phyloP scores from a whole-genome alignment of 2,329 filamentous ascomycete species.

The Claviceps paspali region DNA sequence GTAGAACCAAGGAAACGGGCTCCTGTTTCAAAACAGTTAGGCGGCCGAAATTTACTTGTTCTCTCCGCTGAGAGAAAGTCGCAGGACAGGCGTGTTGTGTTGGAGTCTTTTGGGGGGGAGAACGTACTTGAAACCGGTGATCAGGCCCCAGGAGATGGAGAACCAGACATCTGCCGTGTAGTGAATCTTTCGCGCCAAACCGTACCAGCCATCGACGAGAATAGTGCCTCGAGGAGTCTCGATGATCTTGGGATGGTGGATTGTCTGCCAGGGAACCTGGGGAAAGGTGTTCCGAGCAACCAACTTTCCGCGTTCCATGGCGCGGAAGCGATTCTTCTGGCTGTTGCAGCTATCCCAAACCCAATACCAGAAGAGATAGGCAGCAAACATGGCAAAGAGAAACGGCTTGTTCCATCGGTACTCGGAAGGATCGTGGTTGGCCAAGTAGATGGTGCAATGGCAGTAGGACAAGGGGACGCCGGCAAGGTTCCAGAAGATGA shows the following conservation, averaged over 20 bases:
- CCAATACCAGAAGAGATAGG: constrained; percentile 78
- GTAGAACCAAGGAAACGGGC: constrained; percentile 85
- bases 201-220: constrained; percentile 76
- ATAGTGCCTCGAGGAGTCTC: constrained; percentile 58
- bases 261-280: constrained; percentile 73
- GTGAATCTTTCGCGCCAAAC: constrained; percentile 48
- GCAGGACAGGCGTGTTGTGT: not conserved
- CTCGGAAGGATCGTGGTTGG: constrained; percentile 62
- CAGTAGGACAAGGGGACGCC: constrained; percentile 86
- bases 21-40: constrained; percentile 20
- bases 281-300: constrained; percentile 69
- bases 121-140: constrained; percentile 31
- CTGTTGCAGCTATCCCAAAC: constrained; percentile 86
- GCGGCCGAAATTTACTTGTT: no score
- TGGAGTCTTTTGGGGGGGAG: no score
- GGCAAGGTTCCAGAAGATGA: constrained; percentile 94
- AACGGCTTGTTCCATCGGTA: constrained; percentile 64
- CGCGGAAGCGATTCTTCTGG: constrained; percentile 86
- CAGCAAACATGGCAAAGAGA: constrained; percentile 46
- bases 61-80: no score
- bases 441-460: constrained; percentile 82
- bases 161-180: constrained; percentile 36
- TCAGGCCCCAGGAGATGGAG: constrained; percentile 33
- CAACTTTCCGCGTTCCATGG: constrained; percentile 57
- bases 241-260: constrained; percentile 70